These are phyloP conservation scores for Aegle marmelos DNA, from an alignment of 345 rosid genomes.

Conservation along the genomic window DNA sequence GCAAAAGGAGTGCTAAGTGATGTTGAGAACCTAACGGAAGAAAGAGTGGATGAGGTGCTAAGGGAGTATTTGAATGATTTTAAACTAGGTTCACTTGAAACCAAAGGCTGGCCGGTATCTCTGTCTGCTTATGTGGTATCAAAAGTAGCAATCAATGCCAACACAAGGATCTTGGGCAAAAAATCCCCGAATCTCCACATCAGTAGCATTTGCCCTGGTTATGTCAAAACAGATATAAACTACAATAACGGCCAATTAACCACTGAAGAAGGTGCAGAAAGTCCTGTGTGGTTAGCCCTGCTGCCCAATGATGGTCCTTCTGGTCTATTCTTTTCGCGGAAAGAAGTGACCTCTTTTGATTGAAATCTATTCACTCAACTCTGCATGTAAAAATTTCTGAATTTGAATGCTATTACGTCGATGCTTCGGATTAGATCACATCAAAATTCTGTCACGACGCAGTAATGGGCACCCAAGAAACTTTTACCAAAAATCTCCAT, in stretches of 20 bases:
- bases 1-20: slow-evolving; percentile 35
- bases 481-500: too few relatives aligned
- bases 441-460: too few relatives aligned
- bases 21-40: slow-evolving; percentile 38
- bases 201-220: slow-evolving; percentile 56
- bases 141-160: slow-evolving; percentile 40
- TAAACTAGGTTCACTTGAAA: slow-evolving; percentile 31
- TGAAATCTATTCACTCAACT: not conserved
- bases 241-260: slow-evolving; percentile 29
- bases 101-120: slow-evolving; percentile 32
- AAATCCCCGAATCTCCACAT: slow-evolving; percentile 25
- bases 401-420: not conserved
- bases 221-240: slow-evolving; percentile 42
- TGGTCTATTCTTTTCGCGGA: slow-evolving; percentile 36
- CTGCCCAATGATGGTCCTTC: slow-evolving; percentile 42
- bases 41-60: slow-evolving; percentile 39
- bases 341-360: slow-evolving; percentile 31
- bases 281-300: slow-evolving; percentile 39
- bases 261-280: slow-evolving; percentile 44
- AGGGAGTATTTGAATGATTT: slow-evolving; percentile 37
- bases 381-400: not conserved
- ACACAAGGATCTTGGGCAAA: slow-evolving; percentile 48
- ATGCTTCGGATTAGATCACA: too few relatives aligned
- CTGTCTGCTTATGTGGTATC: slow-evolving; percentile 39
- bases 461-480: too few relatives aligned